These are phyloP conservation scores for Dactylellina cionopaga DNA, from an alignment of 2,329 filamentous ascomycete genomes.

Conservation along the genomic window DNA sequence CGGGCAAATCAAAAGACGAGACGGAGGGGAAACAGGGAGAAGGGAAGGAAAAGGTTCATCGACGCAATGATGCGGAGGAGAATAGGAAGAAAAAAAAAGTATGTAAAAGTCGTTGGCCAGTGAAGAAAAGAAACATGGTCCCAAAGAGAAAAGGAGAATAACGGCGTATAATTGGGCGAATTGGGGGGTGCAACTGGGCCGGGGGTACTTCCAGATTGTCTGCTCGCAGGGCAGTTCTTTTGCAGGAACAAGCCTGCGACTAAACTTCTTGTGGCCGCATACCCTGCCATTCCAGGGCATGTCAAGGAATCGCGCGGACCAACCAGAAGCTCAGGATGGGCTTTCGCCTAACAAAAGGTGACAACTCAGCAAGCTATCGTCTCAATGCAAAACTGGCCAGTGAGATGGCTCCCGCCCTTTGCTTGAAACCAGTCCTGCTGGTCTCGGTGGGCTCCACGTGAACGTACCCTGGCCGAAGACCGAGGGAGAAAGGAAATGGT, in stretches of 20 bases:
- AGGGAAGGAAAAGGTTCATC: conserved; percentile 45
- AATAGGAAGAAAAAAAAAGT: conserved; percentile 26
- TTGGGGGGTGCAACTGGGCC: conserved; percentile 50
- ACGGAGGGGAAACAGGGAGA: conserved; percentile 48
- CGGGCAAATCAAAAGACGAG: conserved; percentile 53
- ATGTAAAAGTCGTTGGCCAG: conserved; percentile 4
- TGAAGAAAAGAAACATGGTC: conserved; percentile 42
- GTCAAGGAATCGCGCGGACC: conserved; percentile 45
- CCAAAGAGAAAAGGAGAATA: conserved; percentile 38
- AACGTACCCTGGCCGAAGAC: conserved; percentile 44
- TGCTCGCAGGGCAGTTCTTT: conserved; percentile 35
- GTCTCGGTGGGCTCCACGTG: conserved; percentile 52
- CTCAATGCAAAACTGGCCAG: conserved; percentile 52
- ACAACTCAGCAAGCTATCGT: conserved; percentile 54
- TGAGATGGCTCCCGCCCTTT: conserved; percentile 44
- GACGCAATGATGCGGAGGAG: conserved; percentile 51
- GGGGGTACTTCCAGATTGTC: conserved; percentile 42
- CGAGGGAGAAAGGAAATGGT: conserved; percentile 45
- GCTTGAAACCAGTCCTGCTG: conserved; percentile 49
- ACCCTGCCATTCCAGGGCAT: conserved; percentile 44
- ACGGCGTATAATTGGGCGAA: conserved; percentile 50
- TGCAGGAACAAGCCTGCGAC: conserved; percentile 45
- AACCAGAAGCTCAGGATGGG: conserved; percentile 41
- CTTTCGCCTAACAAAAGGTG: conserved; percentile 52
- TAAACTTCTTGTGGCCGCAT: conserved; percentile 36